phyloP scores from a whole-genome alignment of 306 rosid genomes.

The Fragaria ananassa region DNA sequence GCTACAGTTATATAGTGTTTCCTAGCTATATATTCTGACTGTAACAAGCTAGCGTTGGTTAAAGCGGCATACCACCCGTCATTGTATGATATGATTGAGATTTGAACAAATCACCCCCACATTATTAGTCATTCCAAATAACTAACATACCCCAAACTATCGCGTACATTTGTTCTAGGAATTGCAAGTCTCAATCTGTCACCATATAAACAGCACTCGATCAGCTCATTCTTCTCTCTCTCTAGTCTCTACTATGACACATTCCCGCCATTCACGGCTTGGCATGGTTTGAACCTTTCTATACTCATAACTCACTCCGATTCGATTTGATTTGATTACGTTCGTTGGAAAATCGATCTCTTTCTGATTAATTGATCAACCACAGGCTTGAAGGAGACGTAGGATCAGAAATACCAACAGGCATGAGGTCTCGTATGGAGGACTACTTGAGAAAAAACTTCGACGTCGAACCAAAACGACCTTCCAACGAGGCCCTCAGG shows the following conservation, averaged over 20 bases:
- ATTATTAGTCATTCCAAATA: no score
- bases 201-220: background rate
- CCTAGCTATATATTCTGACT: no score
- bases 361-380: background rate
- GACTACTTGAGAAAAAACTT: slow-evolving; percentile 67
- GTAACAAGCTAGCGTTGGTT: no score
- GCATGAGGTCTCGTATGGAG: slow-evolving; percentile 65
- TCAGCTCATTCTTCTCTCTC: background rate
- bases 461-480: slow-evolving; percentile 51
- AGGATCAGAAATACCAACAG: background rate
- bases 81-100: no score
- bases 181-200: background rate
- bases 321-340: background rate
- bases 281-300: slow-evolving; percentile 16
- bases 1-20: no score
- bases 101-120: no score
- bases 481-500: slow-evolving; percentile 51
- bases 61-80: no score
- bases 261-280: slow-evolving; percentile 20
- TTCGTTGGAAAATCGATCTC: background rate
- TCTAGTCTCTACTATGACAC: background rate
- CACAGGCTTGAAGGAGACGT: background rate
- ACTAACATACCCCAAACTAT: no score
- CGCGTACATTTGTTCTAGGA: no score
- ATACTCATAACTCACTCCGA: background rate